These are phyloP conservation scores for Chaetomium sp. DNA, from an alignment of 2,329 filamentous ascomycete genomes.

Conservation along the genomic window DNA sequence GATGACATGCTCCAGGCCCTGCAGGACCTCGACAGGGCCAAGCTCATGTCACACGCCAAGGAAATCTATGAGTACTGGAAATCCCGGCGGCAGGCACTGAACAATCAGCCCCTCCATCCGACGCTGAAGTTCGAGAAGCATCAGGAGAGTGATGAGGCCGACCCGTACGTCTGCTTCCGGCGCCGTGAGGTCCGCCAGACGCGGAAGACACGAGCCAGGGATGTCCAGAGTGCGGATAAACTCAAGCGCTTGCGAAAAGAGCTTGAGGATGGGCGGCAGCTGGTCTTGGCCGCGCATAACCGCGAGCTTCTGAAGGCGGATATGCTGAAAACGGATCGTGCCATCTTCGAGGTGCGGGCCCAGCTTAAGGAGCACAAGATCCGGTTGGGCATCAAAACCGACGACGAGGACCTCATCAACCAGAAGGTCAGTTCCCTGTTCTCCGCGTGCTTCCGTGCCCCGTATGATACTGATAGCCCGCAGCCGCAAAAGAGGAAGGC, in stretches of 20 bases:
- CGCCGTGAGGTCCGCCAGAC: constrained; percentile 91
- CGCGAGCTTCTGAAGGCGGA: constrained; percentile 81
- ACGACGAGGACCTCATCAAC: constrained; percentile 93
- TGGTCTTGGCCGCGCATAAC: constrained; percentile 75
- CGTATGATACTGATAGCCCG: constrained; percentile 42
- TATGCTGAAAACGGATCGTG: constrained; percentile 71
- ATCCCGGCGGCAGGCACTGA: constrained; percentile 63
- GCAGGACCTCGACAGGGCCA: constrained; percentile 52
- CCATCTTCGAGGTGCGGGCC: constrained; percentile 79
- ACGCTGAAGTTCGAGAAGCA: constrained; percentile 91
- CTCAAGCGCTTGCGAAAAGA: constrained; percentile 88
- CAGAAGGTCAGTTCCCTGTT: constrained; percentile 69
- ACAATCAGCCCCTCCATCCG: constrained; percentile 74
- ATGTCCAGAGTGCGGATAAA: constrained; percentile 93
- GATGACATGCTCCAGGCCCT: constrained; percentile 74
- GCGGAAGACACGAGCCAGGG: constrained; percentile 89
- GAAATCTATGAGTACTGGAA: constrained; percentile 92
- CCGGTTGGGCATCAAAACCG: constrained; percentile 83
- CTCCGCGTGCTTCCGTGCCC: constrained; percentile 7
- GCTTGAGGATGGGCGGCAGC: constrained; percentile 81
- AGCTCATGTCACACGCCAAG: constrained; percentile 64
- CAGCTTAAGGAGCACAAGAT: constrained; percentile 87
- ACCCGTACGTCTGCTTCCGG: constrained; percentile 98
- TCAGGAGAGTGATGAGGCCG: constrained; percentile 90
- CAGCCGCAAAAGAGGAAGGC: constrained; percentile 73